Evolutionary conservation across 495 filamentous ascomycete genomes (phyloP).

Genomic region (Podospora comata): DNA sequence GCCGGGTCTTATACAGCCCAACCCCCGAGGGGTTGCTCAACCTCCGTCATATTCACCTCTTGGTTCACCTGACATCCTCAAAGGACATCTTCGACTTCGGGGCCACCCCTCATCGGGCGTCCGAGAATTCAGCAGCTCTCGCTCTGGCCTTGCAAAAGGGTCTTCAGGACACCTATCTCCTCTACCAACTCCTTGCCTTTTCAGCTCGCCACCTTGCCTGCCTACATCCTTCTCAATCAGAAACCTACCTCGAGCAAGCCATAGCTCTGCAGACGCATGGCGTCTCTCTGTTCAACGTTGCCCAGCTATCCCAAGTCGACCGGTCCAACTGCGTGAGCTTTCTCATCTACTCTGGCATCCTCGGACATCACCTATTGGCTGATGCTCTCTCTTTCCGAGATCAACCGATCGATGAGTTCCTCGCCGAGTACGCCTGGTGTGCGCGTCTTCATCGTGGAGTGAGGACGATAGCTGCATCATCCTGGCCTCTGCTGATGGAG

Average conservation of each 20-base stretch:
- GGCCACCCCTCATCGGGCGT: neutral
- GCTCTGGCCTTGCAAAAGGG: neutral
- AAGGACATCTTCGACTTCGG: neutral
- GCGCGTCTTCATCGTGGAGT: neutral
- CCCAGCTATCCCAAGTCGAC: neutral
- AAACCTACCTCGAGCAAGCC: neutral
- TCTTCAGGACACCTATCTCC: neutral
- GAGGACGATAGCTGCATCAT: neutral
- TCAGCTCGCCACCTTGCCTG: neutral
- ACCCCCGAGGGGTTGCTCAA: neutral
- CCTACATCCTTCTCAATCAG: neutral
- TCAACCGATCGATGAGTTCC: neutral
- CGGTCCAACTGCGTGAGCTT: neutral
- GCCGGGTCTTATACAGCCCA: neutral
- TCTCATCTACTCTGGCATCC: neutral
- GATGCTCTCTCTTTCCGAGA: neutral
- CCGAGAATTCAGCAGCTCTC: neutral
- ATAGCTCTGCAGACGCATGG: neutral
- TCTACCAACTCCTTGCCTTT: neutral
- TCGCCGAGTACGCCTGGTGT: neutral
- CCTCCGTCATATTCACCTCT: neutral
- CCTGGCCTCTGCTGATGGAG: slow-evolving; percentile 1
- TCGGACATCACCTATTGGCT: neutral
- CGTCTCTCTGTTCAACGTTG: neutral
- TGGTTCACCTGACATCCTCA: neutral